A percentile compares a stretch with the other conserved stretches of the same genome.
phyloP scores from a whole-genome alignment of 106 monocot species.

The Xerophyta viscosa region DNA sequence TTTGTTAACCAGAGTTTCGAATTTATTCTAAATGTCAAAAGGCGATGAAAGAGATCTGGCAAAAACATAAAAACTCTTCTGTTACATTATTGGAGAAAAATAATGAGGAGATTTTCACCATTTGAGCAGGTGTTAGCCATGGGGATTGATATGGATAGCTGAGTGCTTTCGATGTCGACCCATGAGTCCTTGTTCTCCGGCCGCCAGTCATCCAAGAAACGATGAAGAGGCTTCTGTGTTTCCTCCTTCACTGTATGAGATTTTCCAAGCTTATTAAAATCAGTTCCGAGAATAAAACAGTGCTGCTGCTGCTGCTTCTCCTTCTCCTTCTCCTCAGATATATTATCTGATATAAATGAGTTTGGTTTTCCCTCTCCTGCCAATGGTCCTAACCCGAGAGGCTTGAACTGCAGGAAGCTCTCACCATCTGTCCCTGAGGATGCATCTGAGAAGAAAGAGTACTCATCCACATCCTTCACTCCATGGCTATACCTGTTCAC shows the following conservation, averaged over 20 bases:
- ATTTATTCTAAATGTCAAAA: no score
- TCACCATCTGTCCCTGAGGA: slow-evolving; percentile 26
- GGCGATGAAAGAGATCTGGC: no score
- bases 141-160: no score
- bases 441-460: slow-evolving; percentile 32
- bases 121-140: no score
- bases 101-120: no score
- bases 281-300: slow-evolving; percentile 53
- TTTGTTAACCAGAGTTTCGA: no score
- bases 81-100: no score
- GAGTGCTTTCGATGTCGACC: no score
- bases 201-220: slow-evolving; percentile 70
- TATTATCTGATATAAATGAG: no score
- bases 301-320: slow-evolving; percentile 20
- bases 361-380: slow-evolving; percentile 24
- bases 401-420: slow-evolving; percentile 48
- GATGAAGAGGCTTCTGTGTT: slow-evolving; percentile 34
- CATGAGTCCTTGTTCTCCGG: no score
- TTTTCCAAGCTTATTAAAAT: slow-evolving; percentile 30
- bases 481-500: slow-evolving; percentile 46
- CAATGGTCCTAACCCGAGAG: slow-evolving; percentile 33
- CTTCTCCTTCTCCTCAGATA: no score
- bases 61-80: no score
- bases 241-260: slow-evolving; percentile 12
- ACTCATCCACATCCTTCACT: slow-evolving; percentile 38